Conservation (phyloP, 257 asterid species). For the Rubia yunnanensis region DNA sequence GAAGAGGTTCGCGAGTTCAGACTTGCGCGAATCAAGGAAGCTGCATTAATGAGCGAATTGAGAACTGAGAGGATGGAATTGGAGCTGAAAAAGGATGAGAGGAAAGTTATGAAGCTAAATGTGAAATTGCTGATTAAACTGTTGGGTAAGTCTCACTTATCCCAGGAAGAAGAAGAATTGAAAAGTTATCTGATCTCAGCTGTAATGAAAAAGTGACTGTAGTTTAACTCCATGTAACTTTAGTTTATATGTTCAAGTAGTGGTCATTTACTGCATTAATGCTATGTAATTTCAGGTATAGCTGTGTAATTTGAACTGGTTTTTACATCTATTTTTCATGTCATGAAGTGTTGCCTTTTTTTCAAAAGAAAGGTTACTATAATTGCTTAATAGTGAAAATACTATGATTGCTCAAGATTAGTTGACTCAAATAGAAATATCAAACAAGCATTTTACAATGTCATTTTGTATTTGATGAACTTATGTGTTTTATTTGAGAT, state of each 20-base stretch:
- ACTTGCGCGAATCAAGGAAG: background rate
- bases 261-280: background rate
- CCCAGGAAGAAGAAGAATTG: background rate
- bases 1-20: background rate
- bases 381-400: background rate
- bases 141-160: background rate
- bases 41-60: background rate
- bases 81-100: background rate
- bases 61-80: background rate
- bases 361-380: background rate
- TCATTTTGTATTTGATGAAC: background rate
- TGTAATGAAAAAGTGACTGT: background rate
- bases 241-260: background rate
- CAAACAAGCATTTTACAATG: background rate
- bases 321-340: background rate
- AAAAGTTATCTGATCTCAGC: background rate
- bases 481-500: background rate
- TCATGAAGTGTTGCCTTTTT: too few species aligned
- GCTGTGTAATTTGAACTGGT: background rate
- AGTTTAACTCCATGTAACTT: too few species aligned
- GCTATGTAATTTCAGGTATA: background rate
- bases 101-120: background rate
- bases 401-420: background rate
- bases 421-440: background rate
- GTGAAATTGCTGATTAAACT: background rate